These are phyloP conservation scores for Wallemia ichthyophaga DNA, from an alignment of 1,284 basidiomycete species.

Conservation along the genomic window DNA sequence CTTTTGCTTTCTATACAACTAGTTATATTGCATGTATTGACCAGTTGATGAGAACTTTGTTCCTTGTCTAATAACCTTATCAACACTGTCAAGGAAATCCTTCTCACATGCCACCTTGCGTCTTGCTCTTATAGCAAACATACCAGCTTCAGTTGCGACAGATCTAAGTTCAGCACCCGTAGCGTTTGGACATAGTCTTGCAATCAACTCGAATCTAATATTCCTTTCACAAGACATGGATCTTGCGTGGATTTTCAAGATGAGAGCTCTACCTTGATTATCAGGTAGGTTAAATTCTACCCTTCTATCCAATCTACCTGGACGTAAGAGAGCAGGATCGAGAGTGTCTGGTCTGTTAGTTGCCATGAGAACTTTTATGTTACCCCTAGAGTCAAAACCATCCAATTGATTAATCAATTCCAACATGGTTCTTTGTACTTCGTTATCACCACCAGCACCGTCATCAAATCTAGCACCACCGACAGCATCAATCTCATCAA, in stretches of 20 bases:
- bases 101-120: conserved; percentile 91
- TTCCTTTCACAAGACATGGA: conserved; percentile 93
- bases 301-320: conserved; percentile 79
- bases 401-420: conserved; percentile 97
- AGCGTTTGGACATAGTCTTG: conserved; percentile 84
- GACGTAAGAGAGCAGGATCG: conserved; percentile 82
- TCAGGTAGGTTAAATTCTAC: conserved; percentile 91
- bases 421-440: conserved; percentile 98
- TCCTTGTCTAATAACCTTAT: conserved; percentile 92
- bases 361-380: conserved; percentile 99
- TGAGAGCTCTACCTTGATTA: conserved; percentile 84
- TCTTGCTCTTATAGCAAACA: conserved; percentile 94
- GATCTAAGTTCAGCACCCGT: conserved; percentile 90
- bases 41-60: conserved; percentile 71
- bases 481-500: conserved; percentile 92
- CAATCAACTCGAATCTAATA: conserved; percentile 92
- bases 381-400: conserved; percentile 91
- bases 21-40: neutral
- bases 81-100: conserved; percentile 90
- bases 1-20: neutral
- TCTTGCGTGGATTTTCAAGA: conserved; percentile 83
- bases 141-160: conserved; percentile 94
- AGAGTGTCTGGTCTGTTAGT: conserved; percentile 95
- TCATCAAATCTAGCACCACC: conserved; percentile 98
- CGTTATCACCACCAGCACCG: conserved; percentile 94